phyloP scores from a whole-genome alignment of 345 rosid genomes.

The Brassica cretica region DNA sequence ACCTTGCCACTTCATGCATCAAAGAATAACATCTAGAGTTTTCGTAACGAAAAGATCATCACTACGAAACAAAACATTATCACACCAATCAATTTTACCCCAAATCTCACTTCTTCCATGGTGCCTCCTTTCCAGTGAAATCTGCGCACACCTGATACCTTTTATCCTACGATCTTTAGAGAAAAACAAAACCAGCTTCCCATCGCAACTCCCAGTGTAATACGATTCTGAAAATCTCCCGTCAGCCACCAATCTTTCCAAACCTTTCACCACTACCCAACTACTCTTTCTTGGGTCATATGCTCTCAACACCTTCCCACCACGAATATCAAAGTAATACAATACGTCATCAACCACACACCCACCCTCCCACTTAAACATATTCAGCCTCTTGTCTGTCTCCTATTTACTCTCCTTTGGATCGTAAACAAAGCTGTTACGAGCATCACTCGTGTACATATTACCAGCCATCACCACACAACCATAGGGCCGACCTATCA shows the following conservation, averaged over 20 bases:
- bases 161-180: neutral
- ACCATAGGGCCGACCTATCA: neutral
- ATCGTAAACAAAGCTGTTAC: neutral
- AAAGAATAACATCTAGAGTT: neutral
- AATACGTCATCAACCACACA: neutral
- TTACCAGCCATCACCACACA: neutral
- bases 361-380: neutral
- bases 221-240: neutral
- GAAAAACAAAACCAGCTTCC: neutral
- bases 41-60: neutral
- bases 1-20: neutral
- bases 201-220: neutral
- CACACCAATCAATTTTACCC: neutral
- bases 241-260: neutral
- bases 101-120: neutral
- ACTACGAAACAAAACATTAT: neutral
- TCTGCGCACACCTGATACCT: neutral
- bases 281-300: neutral
- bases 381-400: neutral
- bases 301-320: neutral
- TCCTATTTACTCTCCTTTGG: neutral
- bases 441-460: neutral
- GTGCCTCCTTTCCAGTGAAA: neutral
- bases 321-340: neutral
- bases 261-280: neutral